These are phyloP conservation scores for Alternaria triticimaculans DNA, from an alignment of 2,329 filamentous ascomycete genomes.

Conservation along the genomic window DNA sequence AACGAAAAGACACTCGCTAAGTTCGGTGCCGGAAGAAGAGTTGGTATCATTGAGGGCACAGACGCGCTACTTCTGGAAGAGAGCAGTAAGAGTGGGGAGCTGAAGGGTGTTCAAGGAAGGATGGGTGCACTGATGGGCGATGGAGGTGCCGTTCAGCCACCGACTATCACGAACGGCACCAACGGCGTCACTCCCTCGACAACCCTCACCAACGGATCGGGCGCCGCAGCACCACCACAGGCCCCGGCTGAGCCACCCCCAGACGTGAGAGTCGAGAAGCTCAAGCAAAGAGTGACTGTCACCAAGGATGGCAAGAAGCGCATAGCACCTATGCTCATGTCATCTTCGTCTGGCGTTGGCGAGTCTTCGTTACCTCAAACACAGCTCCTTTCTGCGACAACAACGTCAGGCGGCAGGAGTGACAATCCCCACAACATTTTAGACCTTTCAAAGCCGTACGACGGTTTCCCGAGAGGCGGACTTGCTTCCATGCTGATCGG, in stretches of 20 bases:
- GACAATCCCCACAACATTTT: conserved; percentile 82
- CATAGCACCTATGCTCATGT: conserved; percentile 86
- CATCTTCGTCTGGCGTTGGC: conserved; percentile 82
- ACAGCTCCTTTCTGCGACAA: conserved; percentile 79
- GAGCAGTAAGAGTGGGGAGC: conserved; percentile 87
- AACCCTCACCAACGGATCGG: conserved; percentile 54
- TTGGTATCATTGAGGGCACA: conserved; percentile 91
- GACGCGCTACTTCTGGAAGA: conserved; percentile 88
- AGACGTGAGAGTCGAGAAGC: conserved; percentile 68
- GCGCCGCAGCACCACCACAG: conserved; percentile 42
- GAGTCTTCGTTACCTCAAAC: conserved; percentile 89
- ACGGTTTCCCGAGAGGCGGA: conserved; percentile 89
- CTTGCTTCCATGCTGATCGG: conserved; percentile 85
- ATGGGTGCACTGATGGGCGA: conserved; percentile 99
- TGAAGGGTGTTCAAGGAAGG: conserved; percentile 86
- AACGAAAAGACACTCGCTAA: conserved; percentile 94
- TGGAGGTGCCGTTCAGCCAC: conserved; percentile 53
- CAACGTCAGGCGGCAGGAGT: conserved; percentile 65
- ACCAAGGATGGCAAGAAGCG: conserved; percentile 98
- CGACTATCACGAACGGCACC: conserved; percentile 63
- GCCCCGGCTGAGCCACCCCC: conserved; percentile 36
- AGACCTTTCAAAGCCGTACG: conserved; percentile 91
- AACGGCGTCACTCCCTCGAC: conserved; percentile 58
- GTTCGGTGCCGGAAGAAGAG: conserved; percentile 86
- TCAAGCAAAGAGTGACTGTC: conserved; percentile 92